Base-by-base conservation (phyloP, 352 stramenopile species). In the Blastocystis sp. region DNA sequence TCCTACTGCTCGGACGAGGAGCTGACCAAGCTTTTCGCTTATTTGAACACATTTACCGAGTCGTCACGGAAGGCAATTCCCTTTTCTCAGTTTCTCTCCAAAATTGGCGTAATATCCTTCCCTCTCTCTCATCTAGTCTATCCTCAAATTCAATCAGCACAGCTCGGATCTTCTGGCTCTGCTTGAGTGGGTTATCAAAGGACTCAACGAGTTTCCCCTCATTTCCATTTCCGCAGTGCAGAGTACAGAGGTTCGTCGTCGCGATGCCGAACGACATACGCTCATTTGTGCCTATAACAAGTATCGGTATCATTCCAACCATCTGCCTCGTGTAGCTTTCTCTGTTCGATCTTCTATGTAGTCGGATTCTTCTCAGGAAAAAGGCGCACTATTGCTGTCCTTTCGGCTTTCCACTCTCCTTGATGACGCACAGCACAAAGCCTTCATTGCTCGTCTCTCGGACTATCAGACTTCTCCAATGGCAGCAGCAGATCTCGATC, bases 211-310 rank as follows among this genome's bases (percentile, higher is more conserved):
- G 29, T 79, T 88, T 43, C 77, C 77, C 3, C 56, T 88, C 18
- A 79, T 88, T 26, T 77, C 55, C 45, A 88, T 88, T 26, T 61
- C 34, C 29, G 62, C 77, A 2, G 63, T 88, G 4, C 62, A 76
- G 37, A 64, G 66, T 41, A 59, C 77, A 0, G 77, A 88, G 55
- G 77, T 64, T 4, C 62, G 77, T 37, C 62, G 77, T 23, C 39
- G 77, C 34, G 77, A 88, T 43, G 77, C 77, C 3, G 77, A 88
- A 34, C 15, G 77, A 15, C 77, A 88, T 54, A 88, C 77, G 39
- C 56, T 88, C 3, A 79, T 88, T 23, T 76, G 62, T 39, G 77
- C 77, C 20, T 88, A 88, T 64, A 76, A 88, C 50, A 88, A 88
- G 18, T 88, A 69, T 29, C 37, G 66, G 7, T 88, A 79, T 37